Evolutionary conservation across 2,329 filamentous ascomycete genomes (phyloP).

Genomic region (Penicillium decumbens): DNA sequence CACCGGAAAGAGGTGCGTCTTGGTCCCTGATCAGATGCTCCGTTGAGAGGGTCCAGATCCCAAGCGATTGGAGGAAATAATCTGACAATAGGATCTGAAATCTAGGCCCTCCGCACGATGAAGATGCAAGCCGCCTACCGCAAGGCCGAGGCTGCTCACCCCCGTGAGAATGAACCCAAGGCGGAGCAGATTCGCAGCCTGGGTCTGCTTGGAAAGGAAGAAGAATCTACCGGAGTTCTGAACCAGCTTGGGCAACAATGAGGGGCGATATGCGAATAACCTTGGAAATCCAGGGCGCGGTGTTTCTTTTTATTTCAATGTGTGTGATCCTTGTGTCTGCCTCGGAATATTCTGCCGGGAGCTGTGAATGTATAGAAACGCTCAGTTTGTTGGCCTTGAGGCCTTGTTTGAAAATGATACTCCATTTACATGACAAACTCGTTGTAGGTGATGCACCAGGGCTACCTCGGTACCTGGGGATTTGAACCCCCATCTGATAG

Average conservation of each 20-base stretch:
- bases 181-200: slow-evolving; percentile 83
- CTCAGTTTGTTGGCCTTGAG: slow-evolving; percentile 18
- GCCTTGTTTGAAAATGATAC: slow-evolving; percentile 26
- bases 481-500: background rate
- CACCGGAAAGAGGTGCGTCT: slow-evolving; percentile 90
- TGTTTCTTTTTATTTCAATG: slow-evolving; percentile 26
- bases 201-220: slow-evolving; percentile 76
- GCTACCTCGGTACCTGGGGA: background rate
- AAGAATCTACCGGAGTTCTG: slow-evolving; percentile 63
- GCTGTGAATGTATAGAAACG: slow-evolving; percentile 36
- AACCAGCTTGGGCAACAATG: slow-evolving; percentile 24
- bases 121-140: slow-evolving; percentile 80
- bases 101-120: slow-evolving; percentile 69
- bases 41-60: background rate
- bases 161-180: slow-evolving; percentile 74
- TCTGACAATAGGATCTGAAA: slow-evolving; percentile 5
- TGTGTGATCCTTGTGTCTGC: slow-evolving; percentile 27
- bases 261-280: slow-evolving; percentile 14
- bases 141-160: slow-evolving; percentile 68
- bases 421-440: slow-evolving; percentile 19
- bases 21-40: background rate
- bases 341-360: slow-evolving; percentile 19
- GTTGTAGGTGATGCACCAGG: background rate
- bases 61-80: background rate
- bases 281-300: slow-evolving; percentile 15